These are phyloP conservation scores for Notholithocarpus densiflorus DNA, from an alignment of 306 rosid species.

Conservation along the genomic window DNA sequence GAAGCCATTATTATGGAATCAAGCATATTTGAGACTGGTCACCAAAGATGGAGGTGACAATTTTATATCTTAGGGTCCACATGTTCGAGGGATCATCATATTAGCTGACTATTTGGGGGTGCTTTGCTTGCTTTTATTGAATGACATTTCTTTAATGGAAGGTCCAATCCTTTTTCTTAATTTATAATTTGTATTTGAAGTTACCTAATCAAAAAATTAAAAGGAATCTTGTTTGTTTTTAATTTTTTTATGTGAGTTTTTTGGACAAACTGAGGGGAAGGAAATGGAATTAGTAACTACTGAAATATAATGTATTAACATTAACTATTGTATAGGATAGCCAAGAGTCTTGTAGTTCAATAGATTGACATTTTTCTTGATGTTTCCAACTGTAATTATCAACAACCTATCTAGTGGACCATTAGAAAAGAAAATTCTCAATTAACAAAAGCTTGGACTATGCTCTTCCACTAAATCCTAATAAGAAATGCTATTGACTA, in stretches of 20 bases:
- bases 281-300: too few species aligned
- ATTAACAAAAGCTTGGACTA: too few species aligned
- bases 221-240: neutral
- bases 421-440: too few species aligned
- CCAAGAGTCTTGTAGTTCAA: too few species aligned
- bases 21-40: neutral
- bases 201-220: neutral
- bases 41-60: neutral
- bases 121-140: neutral
- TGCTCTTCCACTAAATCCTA: too few species aligned
- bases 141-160: neutral
- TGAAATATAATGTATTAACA: too few species aligned
- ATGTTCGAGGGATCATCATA: neutral
- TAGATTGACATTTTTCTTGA: too few species aligned
- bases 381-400: too few species aligned
- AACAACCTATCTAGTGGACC: too few species aligned
- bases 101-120: neutral
- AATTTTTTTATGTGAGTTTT: neutral
- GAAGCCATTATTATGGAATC: neutral
- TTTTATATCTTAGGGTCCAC: neutral
- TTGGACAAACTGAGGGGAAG: too few species aligned
- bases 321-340: too few species aligned
- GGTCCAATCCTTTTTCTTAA: neutral
- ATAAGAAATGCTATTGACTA: too few species aligned
- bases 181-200: neutral